A percentile compares a stretch with the other conserved stretches of the same genome.
phyloP scores from a whole-genome alignment of 1,139 yeast species.

The Tardiomyces digboiensis region DNA sequence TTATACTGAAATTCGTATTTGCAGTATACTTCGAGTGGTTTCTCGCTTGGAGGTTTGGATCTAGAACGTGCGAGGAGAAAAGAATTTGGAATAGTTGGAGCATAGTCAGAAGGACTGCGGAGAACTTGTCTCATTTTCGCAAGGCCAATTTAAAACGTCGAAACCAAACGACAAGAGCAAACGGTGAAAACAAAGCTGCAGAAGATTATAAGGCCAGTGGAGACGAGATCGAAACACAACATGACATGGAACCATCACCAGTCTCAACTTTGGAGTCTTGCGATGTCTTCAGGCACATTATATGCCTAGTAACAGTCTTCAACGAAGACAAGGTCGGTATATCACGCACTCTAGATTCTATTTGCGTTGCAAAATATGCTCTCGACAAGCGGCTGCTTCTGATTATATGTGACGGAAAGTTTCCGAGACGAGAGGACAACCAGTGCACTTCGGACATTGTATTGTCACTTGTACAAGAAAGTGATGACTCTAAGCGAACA shows the following conservation, averaged over 20 bases:
- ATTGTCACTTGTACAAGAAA: conserved; percentile 52
- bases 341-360: conserved; percentile 22
- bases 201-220: conserved; percentile 4
- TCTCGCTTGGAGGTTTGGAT: too few relatives aligned
- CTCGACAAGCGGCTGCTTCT: conserved; percentile 20
- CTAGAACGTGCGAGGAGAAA: too few relatives aligned
- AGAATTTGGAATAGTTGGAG: too few relatives aligned
- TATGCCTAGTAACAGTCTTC: conserved; percentile 26
- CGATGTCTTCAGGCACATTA: conserved; percentile 43
- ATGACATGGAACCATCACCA: too few relatives aligned
- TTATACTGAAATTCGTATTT: not conserved
- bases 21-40: not conserved
- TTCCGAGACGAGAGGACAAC: conserved; percentile 19
- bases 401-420: conserved; percentile 27
- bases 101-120: too few relatives aligned
- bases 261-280: too few relatives aligned
- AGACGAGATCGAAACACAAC: conserved; percentile 1
- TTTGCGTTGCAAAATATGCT: conserved; percentile 22
- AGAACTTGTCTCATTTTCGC: too few relatives aligned
- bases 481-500: conserved; percentile 16
- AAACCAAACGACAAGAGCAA: not conserved
- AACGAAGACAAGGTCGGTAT: conserved; percentile 24
- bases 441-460: conserved; percentile 25
- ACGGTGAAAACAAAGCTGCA: conserved; percentile 1
- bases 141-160: too few relatives aligned